phyloP scores from a whole-genome alignment of 352 stramenopile genomes.

The Phytopythium oedochilum region DNA sequence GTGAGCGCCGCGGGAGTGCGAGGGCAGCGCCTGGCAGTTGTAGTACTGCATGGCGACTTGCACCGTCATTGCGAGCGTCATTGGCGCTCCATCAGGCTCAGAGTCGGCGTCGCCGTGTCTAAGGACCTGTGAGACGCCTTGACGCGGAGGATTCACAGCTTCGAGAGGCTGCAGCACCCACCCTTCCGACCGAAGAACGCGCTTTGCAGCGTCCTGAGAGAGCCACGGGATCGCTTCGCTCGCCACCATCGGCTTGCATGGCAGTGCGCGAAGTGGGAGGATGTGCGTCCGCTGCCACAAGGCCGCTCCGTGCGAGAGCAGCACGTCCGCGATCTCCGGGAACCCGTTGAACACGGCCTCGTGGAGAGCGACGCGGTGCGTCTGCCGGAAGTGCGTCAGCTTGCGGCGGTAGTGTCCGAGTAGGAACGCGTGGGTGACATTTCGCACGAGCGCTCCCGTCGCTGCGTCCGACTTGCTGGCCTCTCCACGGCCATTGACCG shows the following conservation, averaged over 20 bases:
- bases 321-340: conserved; percentile 38
- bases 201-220: conserved; percentile 4
- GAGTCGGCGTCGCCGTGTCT: not conserved
- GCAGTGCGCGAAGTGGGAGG: conserved; percentile 41
- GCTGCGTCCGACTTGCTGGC: conserved; percentile 36
- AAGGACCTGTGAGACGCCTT: too few relatives aligned
- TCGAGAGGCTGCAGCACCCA: conserved; percentile 52
- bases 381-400: conserved; percentile 41
- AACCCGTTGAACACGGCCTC: conserved; percentile 71
- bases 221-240: conserved; percentile 2
- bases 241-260: conserved; percentile 17
- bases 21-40: conserved; percentile 15
- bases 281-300: conserved; percentile 65
- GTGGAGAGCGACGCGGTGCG: conserved; percentile 64
- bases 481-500: not conserved
- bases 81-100: conserved; percentile 11
- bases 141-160: not conserved
- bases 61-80: conserved; percentile 46
- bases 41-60: conserved; percentile 33
- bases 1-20: not conserved
- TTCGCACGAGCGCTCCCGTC: conserved; percentile 44
- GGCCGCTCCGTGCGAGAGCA: conserved; percentile 42
- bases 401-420: conserved; percentile 45
- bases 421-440: conserved; percentile 58
- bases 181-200: conserved; percentile 19